phyloP scores from a whole-genome alignment of 169 alveolate species.

The Blepharisma undulans region DNA sequence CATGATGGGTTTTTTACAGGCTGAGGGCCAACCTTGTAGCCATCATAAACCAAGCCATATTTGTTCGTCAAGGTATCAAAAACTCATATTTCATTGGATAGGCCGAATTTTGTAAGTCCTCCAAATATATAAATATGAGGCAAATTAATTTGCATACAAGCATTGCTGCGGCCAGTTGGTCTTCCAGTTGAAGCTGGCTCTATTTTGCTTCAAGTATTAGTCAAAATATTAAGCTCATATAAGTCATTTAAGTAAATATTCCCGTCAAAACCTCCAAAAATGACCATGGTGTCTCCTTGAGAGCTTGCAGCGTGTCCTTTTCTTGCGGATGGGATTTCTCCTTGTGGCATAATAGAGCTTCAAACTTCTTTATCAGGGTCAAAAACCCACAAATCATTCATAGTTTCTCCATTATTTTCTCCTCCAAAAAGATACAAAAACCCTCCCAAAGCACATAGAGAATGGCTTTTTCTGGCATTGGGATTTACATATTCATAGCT shows the following conservation, averaged over 20 bases:
- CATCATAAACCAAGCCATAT: not conserved
- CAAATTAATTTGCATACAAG: not conserved
- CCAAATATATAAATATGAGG: not conserved
- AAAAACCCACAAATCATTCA: constrained; percentile 27
- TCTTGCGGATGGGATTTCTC: not conserved
- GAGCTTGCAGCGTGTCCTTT: not conserved
- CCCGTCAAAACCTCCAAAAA: constrained; percentile 5
- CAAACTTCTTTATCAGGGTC: not conserved
- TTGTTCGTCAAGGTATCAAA: not conserved
- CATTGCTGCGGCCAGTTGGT: not conserved
- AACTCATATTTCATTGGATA: not conserved
- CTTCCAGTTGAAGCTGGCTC: not conserved
- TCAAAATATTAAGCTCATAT: not conserved
- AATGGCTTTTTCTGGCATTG: not conserved
- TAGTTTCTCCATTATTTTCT: not conserved
- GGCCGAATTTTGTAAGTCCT: not conserved
- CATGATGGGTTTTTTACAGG: not conserved
- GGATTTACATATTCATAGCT: not conserved
- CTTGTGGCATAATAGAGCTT: not conserved
- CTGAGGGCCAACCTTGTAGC: not conserved
- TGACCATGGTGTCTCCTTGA: not conserved
- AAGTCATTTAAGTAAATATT: not conserved
- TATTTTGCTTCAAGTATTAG: not conserved
- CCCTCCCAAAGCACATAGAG: not conserved
- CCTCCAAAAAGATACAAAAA: constrained; percentile 27